Conservation (phyloP, 208 protist species). For the Crithidia thermophila region DNA sequence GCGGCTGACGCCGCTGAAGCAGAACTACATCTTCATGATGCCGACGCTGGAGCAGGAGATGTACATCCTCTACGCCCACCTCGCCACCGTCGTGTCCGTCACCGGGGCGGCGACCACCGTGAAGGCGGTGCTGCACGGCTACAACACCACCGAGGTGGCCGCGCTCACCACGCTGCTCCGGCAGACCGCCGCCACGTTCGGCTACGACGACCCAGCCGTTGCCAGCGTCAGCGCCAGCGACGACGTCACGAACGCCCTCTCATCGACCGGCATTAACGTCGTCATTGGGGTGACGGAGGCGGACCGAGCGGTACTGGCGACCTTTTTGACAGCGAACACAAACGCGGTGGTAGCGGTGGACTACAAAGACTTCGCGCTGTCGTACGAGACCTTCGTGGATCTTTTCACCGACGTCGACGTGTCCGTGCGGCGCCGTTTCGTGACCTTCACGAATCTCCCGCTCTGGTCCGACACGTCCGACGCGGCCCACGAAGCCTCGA, state of each 20-base stretch:
- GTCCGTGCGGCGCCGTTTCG: conserved; percentile 17
- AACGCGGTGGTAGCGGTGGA: conserved; percentile 23
- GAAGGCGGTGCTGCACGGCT: conserved; percentile 13
- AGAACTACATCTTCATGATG: conserved; percentile 34
- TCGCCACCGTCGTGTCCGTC: not conserved
- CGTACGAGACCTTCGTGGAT: conserved; percentile 23
- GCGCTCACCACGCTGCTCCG: not conserved
- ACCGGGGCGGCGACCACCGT: not conserved
- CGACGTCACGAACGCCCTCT: not conserved
- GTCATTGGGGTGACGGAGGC: conserved; percentile 4
- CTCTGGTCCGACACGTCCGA: conserved; percentile 33
- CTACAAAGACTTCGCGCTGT: conserved; percentile 33
- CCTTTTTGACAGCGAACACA: conserved; percentile 17
- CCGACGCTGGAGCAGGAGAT: conserved; percentile 40
- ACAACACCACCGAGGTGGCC: not conserved
- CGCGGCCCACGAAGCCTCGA: conserved; percentile 4
- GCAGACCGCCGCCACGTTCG: conserved; percentile 21
- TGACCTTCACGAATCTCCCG: conserved; percentile 41
- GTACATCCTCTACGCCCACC: conserved; percentile 22
- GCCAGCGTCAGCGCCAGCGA: not conserved
- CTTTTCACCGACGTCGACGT: conserved; percentile 6
- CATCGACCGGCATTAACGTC: not conserved
- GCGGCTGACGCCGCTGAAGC: not conserved
- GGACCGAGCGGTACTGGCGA: conserved; percentile 5
- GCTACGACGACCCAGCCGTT: not conserved